Base-by-base conservation (phyloP, 257 asterid genomes). In the Primulina eburnea region DNA sequence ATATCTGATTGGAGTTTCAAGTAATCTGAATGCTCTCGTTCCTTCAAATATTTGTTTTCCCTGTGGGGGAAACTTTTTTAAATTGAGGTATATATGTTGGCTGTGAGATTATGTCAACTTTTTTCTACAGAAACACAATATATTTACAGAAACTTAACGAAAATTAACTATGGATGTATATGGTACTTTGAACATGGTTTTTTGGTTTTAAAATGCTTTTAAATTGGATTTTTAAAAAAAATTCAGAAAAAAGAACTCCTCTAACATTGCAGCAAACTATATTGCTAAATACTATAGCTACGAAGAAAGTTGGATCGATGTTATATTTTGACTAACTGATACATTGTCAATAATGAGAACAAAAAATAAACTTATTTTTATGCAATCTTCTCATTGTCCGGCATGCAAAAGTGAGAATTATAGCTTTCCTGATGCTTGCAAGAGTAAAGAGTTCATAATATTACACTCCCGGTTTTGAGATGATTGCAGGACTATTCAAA, bases 401-500 rank as follows among this genome's bases (percentile, higher is more conserved):
- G n/a, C 24, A 40, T 58, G 58, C 65, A 69, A 35, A 37, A 37
- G 8, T 5, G 40, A 38, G 65, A 35, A 68, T 2, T 59, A 21
- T 21, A 14, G 14, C 11, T 30, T 35, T 58, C 59, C 35, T 43
- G 53, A 43, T 12, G 53, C 53, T 11, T 17, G 0, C n/a, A 3
- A 43, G n/a, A 43, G 4, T 38, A 38, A 14, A 65, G 60, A 53
- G 56, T 29, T 40, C 75, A 60, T 34, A 32, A 30, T 69, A 24
- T 52, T 68, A 67, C 30, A 62, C 56, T 63, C 53, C 53, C 6
- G n/a, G 16, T 32, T 37, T 55, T 68, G 29, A 61, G 64, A 65
- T 75, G 74, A 64, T 77, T 67, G 38, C 78, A 92, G 98, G 86
- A 88, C 98, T 67, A 82, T 92, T 75, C 98, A 92, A 81, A 92